Percentiles rank a stretch among this genome's conserved stretches.
phyloP scores from a whole-genome alignment of 441 rosid genomes.

The Geranium incanum region DNA sequence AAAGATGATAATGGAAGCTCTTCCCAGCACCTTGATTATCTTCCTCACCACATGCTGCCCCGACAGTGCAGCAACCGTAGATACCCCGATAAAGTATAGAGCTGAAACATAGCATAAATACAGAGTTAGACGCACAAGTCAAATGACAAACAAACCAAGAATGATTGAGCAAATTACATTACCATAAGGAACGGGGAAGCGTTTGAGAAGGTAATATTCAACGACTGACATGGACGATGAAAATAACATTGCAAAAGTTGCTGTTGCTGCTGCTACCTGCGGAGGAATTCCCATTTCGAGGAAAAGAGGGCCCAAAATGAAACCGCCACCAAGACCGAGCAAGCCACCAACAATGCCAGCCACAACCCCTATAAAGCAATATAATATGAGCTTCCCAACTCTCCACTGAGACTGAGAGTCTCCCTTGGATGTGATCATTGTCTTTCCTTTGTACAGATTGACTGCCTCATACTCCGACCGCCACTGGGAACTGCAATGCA shows the following conservation, averaged over 20 bases:
- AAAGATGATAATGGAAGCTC: slow-evolving; percentile 69
- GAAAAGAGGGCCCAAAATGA: slow-evolving; percentile 72
- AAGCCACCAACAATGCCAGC: slow-evolving; percentile 67
- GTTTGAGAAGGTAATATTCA: slow-evolving; percentile 68
- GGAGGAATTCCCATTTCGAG: slow-evolving; percentile 58
- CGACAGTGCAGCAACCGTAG: slow-evolving; percentile 45
- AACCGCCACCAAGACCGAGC: slow-evolving; percentile 68
- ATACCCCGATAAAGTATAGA: slow-evolving; percentile 45
- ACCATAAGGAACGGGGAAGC: slow-evolving; percentile 69
- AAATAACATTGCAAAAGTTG: slow-evolving; percentile 69
- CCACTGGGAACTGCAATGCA: slow-evolving; percentile 59
- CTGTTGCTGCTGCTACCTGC: slow-evolving; percentile 74
- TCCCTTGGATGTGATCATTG: slow-evolving; percentile 61
- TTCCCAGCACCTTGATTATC: slow-evolving; percentile 41
- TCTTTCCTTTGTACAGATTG: slow-evolving; percentile 48
- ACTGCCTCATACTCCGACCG: slow-evolving; percentile 50
- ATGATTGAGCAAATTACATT: too few relatives aligned
- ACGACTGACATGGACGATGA: slow-evolving; percentile 72
- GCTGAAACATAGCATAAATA: slow-evolving; percentile 30
- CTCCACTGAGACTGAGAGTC: slow-evolving; percentile 30
- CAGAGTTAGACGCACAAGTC: too few relatives aligned
- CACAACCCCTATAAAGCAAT: slow-evolving; percentile 41
- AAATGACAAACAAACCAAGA: too few relatives aligned
- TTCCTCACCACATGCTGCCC: slow-evolving; percentile 57
- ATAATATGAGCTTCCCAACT: slow-evolving; percentile 37